Percentiles rank a stretch among this genome's conserved stretches.
Evolutionary conservation across 805 yeast genomes (phyloP).

Genomic region (Wickerhamomyces silvicola): DNA sequence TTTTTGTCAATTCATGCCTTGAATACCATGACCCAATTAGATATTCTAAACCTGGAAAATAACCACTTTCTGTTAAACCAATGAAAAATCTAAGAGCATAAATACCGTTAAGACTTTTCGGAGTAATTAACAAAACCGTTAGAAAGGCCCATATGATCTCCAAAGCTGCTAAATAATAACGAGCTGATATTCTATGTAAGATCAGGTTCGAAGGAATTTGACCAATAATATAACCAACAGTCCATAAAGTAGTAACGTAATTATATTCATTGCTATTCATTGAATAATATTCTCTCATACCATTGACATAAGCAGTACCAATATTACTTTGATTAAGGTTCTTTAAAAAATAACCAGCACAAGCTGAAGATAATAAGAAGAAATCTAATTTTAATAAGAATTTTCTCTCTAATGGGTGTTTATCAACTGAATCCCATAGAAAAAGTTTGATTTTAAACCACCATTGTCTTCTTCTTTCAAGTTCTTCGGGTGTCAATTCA

Average conservation of each 20-base stretch:
- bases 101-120: conserved; percentile 16
- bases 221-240: conserved; percentile 43
- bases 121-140: conserved; percentile 26
- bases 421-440: conserved; percentile 24
- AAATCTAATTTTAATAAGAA: conserved; percentile 28
- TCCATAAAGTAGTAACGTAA: conserved; percentile 34
- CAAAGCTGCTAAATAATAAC: conserved; percentile 34
- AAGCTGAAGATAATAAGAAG: conserved; percentile 31
- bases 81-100: conserved; percentile 28
- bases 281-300: conserved; percentile 34
- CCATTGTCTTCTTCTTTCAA: background rate
- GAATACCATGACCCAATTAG: conserved; percentile 29
- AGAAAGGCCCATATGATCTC: conserved; percentile 36
- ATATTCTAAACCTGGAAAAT: conserved; percentile 39
- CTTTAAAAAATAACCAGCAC: conserved; percentile 38
- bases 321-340: conserved; percentile 34
- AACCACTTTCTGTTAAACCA: conserved; percentile 37
- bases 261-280: conserved; percentile 36
- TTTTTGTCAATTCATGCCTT: conserved; percentile 24
- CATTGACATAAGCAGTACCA: conserved; percentile 37
- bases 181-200: conserved; percentile 31
- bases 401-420: conserved; percentile 26
- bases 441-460: background rate
- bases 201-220: conserved; percentile 37
- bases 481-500: background rate